Evolutionary conservation across 768 basidiomycete genomes (phyloP), one percentile per base, ranked within the genome.

Genomic region (Piloderma croceum): DNA sequence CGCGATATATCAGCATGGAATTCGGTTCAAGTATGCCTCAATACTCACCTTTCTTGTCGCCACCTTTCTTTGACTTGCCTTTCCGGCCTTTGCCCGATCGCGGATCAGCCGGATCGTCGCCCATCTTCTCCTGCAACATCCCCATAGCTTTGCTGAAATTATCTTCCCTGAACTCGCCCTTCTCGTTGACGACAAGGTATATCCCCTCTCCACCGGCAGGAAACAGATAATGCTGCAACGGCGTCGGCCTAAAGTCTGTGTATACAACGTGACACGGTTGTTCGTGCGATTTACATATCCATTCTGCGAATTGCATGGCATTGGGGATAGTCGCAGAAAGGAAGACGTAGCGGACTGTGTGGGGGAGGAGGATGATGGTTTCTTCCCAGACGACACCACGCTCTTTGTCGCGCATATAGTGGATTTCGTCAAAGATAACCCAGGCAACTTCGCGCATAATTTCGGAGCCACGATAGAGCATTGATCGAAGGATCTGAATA

Each of bases 401-500:
- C 59, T 99, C 96, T 55, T 91, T 91, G 70, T 98, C 96, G 45
- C 96, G 84, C 96, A 98, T 99, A 66, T 98, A 99, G 59, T 99
- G 96, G 46, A 99, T 96, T 66, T 99, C 96, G 58, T 99, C 96
- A 61, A 98, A 99, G 49, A 99, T 80, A 42, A 98, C 94, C 96
- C 96, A 99, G 1, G 93, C 92, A n/a, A 99, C 94, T 69, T 99
- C 96, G 42, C 96, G 88, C 87, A 98, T 93, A 50, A 99, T 85
- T 67, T 99, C 96, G 3, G 92, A 97, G 27, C 96, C 96, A 39
- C 96, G 83, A 58, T 99, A 99, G 20, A 99, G 69, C 94, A 99
- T 99, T 4, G 93, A 97, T 15, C 96, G 82, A 38, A 99, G 62
- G 81, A 99, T 98, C 92, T 98, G 47, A 21, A 17, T 10, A 21